Percentiles rank a stretch among this genome's conserved stretches.
These are phyloP conservation scores for Collybiopsis luxurians DNA, from an alignment of 768 basidiomycete genomes.

Conservation along the genomic window DNA sequence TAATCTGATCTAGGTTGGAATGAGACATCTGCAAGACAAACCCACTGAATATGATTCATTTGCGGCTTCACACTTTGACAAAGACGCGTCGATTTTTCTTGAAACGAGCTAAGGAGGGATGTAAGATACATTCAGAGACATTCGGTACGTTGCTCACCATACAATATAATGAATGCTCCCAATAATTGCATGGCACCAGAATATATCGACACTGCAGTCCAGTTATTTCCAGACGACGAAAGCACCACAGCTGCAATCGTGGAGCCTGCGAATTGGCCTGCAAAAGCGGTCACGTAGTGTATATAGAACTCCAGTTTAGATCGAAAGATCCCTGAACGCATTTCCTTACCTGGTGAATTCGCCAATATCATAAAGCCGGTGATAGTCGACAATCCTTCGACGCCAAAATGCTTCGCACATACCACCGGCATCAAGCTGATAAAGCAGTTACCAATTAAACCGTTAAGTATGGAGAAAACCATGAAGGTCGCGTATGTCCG, in stretches of 20 bases:
- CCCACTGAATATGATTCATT: no score
- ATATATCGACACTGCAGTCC: conserved; percentile 27
- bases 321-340: neutral
- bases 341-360: conserved; percentile 17
- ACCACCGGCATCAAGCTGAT: conserved; percentile 30
- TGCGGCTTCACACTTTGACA: conserved; percentile 1
- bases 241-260: conserved; percentile 30
- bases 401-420: conserved; percentile 23
- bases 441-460: conserved; percentile 32
- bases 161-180: conserved; percentile 25
- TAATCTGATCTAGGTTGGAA: no score
- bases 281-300: neutral
- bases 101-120: neutral
- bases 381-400: conserved; percentile 20
- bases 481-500: conserved; percentile 27
- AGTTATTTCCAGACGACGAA: conserved; percentile 24
- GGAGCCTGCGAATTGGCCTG: conserved; percentile 29
- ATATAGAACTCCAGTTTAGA: no score
- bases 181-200: conserved; percentile 25
- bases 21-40: no score
- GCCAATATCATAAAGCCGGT: conserved; percentile 22
- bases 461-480: conserved; percentile 28
- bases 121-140: neutral
- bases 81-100: conserved; percentile 1
- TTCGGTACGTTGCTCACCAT: conserved; percentile 19